Evolutionary conservation across 371 early-diverging fungal genomes (phyloP).

Genomic region (Nosema muscidifuracis): DNA sequence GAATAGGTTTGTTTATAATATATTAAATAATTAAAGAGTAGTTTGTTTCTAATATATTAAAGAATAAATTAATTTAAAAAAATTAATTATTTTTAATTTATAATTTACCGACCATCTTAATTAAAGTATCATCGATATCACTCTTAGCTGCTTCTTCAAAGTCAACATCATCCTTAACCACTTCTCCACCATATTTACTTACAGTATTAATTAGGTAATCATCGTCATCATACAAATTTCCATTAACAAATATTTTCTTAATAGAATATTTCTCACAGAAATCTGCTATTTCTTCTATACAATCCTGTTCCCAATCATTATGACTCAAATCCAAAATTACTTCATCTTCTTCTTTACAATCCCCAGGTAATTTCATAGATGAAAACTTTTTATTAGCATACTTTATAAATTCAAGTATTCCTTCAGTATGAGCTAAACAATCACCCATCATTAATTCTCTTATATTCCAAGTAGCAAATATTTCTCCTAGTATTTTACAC

Average conservation of each 20-base stretch:
- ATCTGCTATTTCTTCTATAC: slow-evolving; percentile 32
- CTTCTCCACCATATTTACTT: slow-evolving; percentile 22
- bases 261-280: slow-evolving; percentile 36
- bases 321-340: slow-evolving; percentile 59
- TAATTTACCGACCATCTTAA: neutral
- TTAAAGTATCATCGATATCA: neutral
- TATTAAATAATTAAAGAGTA: too few relatives aligned
- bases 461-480: slow-evolving; percentile 48
- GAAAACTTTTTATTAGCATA: slow-evolving; percentile 18
- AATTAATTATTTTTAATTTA: neutral
- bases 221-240: slow-evolving; percentile 58
- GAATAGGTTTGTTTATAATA: too few relatives aligned
- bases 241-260: slow-evolving; percentile 50
- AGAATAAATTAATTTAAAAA: too few relatives aligned
- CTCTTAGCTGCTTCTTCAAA: neutral
- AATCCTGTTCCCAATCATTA: slow-evolving; percentile 58
- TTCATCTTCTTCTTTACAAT: slow-evolving; percentile 5
- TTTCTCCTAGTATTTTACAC: slow-evolving; percentile 41
- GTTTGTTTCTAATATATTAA: too few relatives aligned
- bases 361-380: slow-evolving; percentile 36
- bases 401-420: slow-evolving; percentile 50
- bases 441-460: slow-evolving; percentile 54
- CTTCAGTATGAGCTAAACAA: slow-evolving; percentile 55
- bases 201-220: neutral
- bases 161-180: slow-evolving; percentile 8